Evolutionary conservation across 108 stramenopile species (phyloP).

Genomic region (Skeletonema menzelii): DNA sequence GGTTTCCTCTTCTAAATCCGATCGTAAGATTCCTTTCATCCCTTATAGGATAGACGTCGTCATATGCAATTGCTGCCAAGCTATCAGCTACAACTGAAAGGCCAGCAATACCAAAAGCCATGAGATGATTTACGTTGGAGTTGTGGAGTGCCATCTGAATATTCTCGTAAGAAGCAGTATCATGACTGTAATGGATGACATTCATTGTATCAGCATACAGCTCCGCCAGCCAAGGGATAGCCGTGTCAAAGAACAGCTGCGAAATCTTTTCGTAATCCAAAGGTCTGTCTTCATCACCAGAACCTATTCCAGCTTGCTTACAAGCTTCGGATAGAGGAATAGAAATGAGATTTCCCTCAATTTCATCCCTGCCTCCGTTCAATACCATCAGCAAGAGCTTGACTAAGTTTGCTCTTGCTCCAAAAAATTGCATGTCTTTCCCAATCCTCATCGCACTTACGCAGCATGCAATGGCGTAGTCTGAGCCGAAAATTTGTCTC

Average conservation of each 20-base stretch:
- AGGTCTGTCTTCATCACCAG: slow-evolving; percentile 54
- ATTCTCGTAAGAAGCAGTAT: slow-evolving; percentile 58
- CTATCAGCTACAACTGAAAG: slow-evolving; percentile 67
- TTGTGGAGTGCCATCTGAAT: slow-evolving; percentile 73
- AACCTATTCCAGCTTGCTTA: slow-evolving; percentile 55
- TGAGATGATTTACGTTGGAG: slow-evolving; percentile 63
- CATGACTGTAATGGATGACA: slow-evolving; percentile 65
- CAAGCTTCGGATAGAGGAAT: slow-evolving; percentile 53
- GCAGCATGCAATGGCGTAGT: slow-evolving; percentile 75
- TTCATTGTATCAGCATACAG: slow-evolving; percentile 83
- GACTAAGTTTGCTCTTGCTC: slow-evolving; percentile 62
- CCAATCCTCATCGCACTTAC: slow-evolving; percentile 70
- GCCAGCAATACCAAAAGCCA: slow-evolving; percentile 73
- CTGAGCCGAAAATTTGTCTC: slow-evolving; percentile 60
- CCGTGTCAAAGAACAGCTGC: slow-evolving; percentile 56
- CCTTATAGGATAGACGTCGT: slow-evolving; percentile 60
- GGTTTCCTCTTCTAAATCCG: slow-evolving; percentile 55
- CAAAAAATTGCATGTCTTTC: slow-evolving; percentile 75
- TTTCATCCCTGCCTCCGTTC: slow-evolving; percentile 69
- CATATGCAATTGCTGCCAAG: slow-evolving; percentile 62
- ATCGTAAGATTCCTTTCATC: slow-evolving; percentile 58
- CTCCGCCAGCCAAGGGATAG: slow-evolving; percentile 73
- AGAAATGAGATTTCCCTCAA: slow-evolving; percentile 55
- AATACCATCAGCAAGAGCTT: slow-evolving; percentile 67
- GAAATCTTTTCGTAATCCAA: slow-evolving; percentile 53